phyloP scores from a whole-genome alignment of 2,329 filamentous ascomycete species.

The Curvularia sp. region DNA sequence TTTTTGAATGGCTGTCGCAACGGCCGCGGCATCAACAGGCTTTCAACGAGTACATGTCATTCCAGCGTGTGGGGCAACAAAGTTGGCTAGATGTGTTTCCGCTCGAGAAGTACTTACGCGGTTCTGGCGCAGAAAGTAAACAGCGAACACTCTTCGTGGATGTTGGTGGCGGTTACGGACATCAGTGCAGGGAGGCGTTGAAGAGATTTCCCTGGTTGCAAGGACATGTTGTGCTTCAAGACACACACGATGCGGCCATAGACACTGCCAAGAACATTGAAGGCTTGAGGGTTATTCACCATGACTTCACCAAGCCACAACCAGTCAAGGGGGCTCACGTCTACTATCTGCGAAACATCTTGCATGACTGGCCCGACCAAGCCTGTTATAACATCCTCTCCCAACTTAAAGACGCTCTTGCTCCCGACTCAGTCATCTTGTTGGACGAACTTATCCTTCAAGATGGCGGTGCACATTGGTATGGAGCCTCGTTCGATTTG shows the following conservation, averaged over 20 bases:
- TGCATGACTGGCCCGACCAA: slow-evolving; percentile 15
- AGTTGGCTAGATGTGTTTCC: slow-evolving; percentile 15
- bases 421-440: slow-evolving; percentile 14
- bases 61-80: slow-evolving; percentile 14
- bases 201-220: slow-evolving; percentile 10
- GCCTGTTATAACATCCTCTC: slow-evolving; percentile 8
- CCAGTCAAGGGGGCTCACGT: slow-evolving; percentile 7
- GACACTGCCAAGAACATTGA: slow-evolving; percentile 9
- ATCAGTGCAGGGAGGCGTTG: slow-evolving; percentile 9
- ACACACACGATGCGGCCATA: slow-evolving; percentile 12
- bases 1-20: slow-evolving; percentile 15
- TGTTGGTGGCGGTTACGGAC: slow-evolving; percentile 11
- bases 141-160: slow-evolving; percentile 10
- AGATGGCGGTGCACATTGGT: slow-evolving; percentile 12
- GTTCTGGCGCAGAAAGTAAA: neutral
- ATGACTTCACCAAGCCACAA: slow-evolving; percentile 11
- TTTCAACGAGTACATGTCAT: slow-evolving; percentile 17
- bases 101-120: slow-evolving; percentile 6
- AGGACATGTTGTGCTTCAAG: slow-evolving; percentile 9
- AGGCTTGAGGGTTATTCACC: slow-evolving; percentile 7
- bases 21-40: slow-evolving; percentile 11
- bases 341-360: slow-evolving; percentile 14
- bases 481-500: slow-evolving; percentile 12
- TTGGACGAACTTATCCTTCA: slow-evolving; percentile 9
- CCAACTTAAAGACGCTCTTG: slow-evolving; percentile 9